These are phyloP conservation scores for Bathelium albidoporum DNA, from an alignment of 495 filamentous ascomycete genomes.

Conservation along the genomic window DNA sequence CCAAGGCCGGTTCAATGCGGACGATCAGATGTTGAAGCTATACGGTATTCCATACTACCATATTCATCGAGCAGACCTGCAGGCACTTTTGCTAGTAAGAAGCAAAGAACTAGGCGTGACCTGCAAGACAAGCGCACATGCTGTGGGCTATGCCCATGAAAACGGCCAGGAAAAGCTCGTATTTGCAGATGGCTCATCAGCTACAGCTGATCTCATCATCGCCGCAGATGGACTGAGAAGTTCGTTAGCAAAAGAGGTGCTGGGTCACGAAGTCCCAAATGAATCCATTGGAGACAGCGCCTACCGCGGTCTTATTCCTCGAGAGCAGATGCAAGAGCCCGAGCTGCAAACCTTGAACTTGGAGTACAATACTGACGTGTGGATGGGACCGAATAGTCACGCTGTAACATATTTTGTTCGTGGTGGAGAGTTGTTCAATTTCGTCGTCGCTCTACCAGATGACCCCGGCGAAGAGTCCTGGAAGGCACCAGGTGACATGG, in stretches of 20 bases:
- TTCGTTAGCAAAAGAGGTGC: conserved; percentile 34
- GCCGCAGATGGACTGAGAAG: conserved; percentile 49
- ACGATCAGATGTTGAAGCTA: conserved; percentile 21
- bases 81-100: conserved; percentile 34
- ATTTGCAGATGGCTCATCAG: conserved; percentile 25
- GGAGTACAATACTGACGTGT: conserved; percentile 24
- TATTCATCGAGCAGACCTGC: conserved; percentile 46
- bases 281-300: conserved; percentile 50
- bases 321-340: conserved; percentile 39
- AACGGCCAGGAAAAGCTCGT: conserved; percentile 23
- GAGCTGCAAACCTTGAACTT: conserved; percentile 30
- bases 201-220: conserved; percentile 42
- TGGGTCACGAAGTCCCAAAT: conserved; percentile 35
- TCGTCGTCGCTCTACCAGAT: conserved; percentile 30
- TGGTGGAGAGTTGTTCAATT: conserved; percentile 5
- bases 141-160: conserved; percentile 33
- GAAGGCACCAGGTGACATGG: neutral
- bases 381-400: conserved; percentile 43
- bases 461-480: neutral
- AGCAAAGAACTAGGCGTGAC: conserved; percentile 35
- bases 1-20: conserved; percentile 25
- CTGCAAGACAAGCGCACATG: conserved; percentile 29
- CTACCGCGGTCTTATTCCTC: conserved; percentile 46
- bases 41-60: conserved; percentile 45
- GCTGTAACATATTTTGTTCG: conserved; percentile 25